Evolutionary conservation across 2,329 filamentous ascomycete genomes (phyloP).

Genomic region (Hawksworthiomyces lignivorus): DNA sequence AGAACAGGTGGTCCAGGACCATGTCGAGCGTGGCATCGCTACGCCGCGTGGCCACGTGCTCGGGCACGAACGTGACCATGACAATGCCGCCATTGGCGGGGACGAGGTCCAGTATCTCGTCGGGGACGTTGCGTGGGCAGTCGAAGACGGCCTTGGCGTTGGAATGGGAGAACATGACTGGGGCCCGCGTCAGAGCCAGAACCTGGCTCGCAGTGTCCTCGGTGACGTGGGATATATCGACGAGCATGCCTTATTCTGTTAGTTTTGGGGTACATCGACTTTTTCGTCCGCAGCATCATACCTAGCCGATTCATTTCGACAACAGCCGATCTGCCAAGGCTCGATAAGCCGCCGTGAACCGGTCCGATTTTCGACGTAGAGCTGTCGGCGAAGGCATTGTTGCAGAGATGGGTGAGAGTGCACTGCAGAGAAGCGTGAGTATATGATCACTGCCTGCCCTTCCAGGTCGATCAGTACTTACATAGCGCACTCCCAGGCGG

Average conservation of each 20-base stretch:
- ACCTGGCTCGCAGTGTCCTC: conserved; percentile 79
- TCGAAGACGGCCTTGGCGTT: conserved; percentile 73
- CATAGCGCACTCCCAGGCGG: conserved; percentile 73
- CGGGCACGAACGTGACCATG: conserved; percentile 83
- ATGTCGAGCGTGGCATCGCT: conserved; percentile 21
- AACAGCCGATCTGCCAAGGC: conserved; percentile 55
- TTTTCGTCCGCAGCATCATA: conserved; percentile 5
- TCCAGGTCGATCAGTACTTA: too few relatives aligned
- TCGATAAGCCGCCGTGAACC: conserved; percentile 21
- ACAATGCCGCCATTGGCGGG: conserved; percentile 67
- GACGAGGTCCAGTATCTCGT: conserved; percentile 70
- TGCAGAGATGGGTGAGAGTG: conserved; percentile 86
- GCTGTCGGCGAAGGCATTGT: conserved; percentile 74
- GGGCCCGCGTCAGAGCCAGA: conserved; percentile 64
- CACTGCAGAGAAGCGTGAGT: conserved; percentile 21
- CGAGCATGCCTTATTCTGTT: conserved; percentile 61
- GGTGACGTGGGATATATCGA: conserved; percentile 71
- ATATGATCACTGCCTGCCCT: too few relatives aligned
- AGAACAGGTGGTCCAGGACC: conserved; percentile 56
- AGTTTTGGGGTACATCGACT: too few relatives aligned
- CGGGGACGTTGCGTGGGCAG: conserved; percentile 82
- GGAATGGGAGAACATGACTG: conserved; percentile 82
- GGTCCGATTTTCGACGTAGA: conserved; percentile 19
- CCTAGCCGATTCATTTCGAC: conserved; percentile 74
- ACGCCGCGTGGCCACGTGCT: conserved; percentile 56